These are phyloP conservation scores for Orychophragmus violaceus DNA, from an alignment of 345 rosid genomes.

Conservation along the genomic window DNA sequence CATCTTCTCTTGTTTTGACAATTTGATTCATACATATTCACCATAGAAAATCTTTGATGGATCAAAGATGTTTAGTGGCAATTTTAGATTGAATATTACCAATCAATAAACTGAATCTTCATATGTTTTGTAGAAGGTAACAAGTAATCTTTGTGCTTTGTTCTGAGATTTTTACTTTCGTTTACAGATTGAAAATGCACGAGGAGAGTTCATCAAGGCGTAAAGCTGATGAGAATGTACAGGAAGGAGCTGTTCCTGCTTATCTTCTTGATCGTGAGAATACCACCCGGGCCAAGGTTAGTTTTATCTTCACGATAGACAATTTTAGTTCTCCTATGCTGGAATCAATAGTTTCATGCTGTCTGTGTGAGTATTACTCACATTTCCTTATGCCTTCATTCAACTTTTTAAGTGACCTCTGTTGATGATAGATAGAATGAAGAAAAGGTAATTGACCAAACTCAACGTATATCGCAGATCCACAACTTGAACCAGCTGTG, in stretches of 20 bases:
- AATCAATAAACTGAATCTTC: too few species aligned
- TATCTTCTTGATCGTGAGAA: slow-evolving; percentile 91
- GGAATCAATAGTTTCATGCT: slow-evolving; percentile 59
- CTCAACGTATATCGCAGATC: slow-evolving; percentile 41
- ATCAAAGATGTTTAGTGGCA: background rate
- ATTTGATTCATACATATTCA: too few species aligned
- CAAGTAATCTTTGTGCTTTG: background rate
- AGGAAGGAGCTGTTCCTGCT: slow-evolving; percentile 94
- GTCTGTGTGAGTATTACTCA: slow-evolving; percentile 55
- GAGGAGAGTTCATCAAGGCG: slow-evolving; percentile 78
- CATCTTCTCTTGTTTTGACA: too few species aligned
- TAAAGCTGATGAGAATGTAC: slow-evolving; percentile 77
- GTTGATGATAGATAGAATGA: background rate
- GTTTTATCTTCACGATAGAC: background rate
- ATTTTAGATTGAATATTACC: too few species aligned
- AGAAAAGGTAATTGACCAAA: slow-evolving; percentile 1
- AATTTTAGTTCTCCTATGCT: slow-evolving; percentile 39
- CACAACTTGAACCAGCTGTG: slow-evolving; percentile 49
- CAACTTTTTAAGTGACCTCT: slow-evolving; percentile 3
- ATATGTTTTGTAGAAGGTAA: too few species aligned
- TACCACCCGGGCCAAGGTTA: slow-evolving; percentile 77
- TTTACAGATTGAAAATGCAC: slow-evolving; percentile 74
- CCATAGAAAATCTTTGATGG: background rate
- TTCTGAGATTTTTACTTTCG: background rate
- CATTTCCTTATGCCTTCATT: background rate